Conservation (phyloP, 1,284 basidiomycete species). For the Uromyces viciae-fabae region DNA sequence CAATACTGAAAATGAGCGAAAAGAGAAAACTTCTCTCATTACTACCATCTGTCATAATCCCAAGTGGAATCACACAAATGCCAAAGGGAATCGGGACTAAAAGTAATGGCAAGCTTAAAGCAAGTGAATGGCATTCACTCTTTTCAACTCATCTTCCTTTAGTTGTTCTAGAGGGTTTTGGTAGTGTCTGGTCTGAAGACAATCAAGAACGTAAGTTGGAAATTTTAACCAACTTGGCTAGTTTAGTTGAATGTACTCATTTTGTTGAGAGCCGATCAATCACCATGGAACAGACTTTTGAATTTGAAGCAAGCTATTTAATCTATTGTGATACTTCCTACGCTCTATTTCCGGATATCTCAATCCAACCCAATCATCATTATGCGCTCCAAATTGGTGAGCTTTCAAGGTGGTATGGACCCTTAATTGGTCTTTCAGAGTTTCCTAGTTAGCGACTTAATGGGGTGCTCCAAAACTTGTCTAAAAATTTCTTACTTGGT, state of each 20-base stretch:
- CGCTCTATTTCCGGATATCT: neutral
- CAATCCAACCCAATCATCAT: neutral
- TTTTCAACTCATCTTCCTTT: neutral
- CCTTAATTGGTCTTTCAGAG: neutral
- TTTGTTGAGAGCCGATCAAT: neutral
- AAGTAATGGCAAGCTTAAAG: neutral
- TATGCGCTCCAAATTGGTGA: neutral
- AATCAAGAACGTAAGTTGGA: neutral
- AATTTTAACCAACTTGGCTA: neutral
- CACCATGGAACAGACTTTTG: neutral
- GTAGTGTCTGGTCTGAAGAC: neutral
- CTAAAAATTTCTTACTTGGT: neutral
- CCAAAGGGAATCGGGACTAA: neutral
- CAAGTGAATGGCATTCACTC: neutral
- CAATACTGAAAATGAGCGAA: no score
- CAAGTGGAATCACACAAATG: conserved; percentile 41
- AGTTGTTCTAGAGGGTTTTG: neutral
- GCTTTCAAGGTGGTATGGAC: neutral
- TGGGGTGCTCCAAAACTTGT: neutral
- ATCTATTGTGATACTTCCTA: neutral
- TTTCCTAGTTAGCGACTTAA: neutral
- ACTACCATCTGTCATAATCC: conserved; percentile 34
- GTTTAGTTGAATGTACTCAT: neutral
- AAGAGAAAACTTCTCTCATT: no score
- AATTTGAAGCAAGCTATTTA: neutral